Evolutionary conservation across 2,329 filamentous ascomycete species (phyloP).

Genomic region (Capronia coronata): DNA sequence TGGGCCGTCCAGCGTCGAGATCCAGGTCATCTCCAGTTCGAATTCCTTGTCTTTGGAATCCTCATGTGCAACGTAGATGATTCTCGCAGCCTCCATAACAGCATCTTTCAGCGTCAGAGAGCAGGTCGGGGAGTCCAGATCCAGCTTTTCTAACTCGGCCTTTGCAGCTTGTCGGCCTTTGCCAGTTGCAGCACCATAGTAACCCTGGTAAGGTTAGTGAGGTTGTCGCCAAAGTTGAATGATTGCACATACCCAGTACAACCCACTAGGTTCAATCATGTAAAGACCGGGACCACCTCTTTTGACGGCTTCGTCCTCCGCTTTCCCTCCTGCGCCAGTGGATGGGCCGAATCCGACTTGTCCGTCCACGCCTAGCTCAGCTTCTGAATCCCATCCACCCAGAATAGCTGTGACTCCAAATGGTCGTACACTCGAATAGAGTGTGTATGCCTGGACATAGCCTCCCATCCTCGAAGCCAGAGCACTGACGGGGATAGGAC

Average conservation of each 20-base stretch:
- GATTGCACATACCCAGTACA: constrained; percentile 67
- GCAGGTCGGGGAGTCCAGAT: constrained; percentile 63
- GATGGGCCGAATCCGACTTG: constrained; percentile 77
- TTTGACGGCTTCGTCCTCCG: constrained; percentile 51
- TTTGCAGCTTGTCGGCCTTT: constrained; percentile 96
- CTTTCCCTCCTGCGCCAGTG: constrained; percentile 77
- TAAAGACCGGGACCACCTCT: constrained; percentile 89
- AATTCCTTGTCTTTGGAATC: constrained; percentile 99
- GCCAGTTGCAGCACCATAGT: constrained; percentile 94
- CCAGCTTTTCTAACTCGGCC: constrained; percentile 95
- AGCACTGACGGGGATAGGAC: constrained; percentile 79
- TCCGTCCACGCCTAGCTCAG: constrained; percentile 77
- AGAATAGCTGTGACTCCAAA: constrained; percentile 95
- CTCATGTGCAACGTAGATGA: constrained; percentile 96
- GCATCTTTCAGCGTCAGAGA: constrained; percentile 73
- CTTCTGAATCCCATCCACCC: constrained; percentile 86
- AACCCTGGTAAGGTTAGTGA: constrained; percentile 52
- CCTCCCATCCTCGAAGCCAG: constrained; percentile 89
- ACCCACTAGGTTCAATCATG: constrained; percentile 96
- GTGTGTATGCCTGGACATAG: constrained; percentile 94
- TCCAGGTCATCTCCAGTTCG: constrained; percentile 98
- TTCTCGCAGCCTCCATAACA: constrained; percentile 91
- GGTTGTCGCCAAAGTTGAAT: not conserved
- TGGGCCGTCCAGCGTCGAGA: constrained; percentile 74
- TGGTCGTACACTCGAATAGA: constrained; percentile 92